Percentiles rank a stretch among this genome's conserved stretches.
phyloP scores from a whole-genome alignment of 2,329 filamentous ascomycete genomes.

The Venturia aucupariae region DNA sequence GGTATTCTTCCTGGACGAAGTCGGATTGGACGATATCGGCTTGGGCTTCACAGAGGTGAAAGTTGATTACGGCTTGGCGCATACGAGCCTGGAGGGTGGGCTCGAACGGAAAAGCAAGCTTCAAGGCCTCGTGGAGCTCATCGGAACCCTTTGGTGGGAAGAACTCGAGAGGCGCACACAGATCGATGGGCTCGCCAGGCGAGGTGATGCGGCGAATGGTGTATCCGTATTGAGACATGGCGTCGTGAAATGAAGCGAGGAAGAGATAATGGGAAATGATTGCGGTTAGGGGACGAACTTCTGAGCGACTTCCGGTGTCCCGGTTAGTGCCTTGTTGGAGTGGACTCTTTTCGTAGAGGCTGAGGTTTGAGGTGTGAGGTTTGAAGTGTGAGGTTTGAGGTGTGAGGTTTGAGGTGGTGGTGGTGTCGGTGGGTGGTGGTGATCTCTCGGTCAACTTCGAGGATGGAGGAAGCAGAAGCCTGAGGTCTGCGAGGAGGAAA shows the following conservation, averaged over 20 bases:
- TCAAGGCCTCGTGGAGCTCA: conserved; percentile 30
- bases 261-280: neutral
- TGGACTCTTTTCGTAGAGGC: neutral
- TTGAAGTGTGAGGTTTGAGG: too few species aligned
- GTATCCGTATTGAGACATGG: conserved; percentile 6
- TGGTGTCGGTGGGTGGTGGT: too few species aligned
- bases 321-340: neutral
- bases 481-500: neutral
- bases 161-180: conserved; percentile 10
- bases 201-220: conserved; percentile 1
- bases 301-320: neutral
- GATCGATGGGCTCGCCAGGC: conserved; percentile 8
- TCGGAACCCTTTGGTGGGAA: conserved; percentile 21
- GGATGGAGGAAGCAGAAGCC: neutral
- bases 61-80: conserved; percentile 31
- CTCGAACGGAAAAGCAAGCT: conserved; percentile 25
- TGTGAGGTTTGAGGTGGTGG: too few species aligned
- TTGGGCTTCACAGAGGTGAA: conserved; percentile 27
- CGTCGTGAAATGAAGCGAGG: neutral
- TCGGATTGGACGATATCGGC: conserved; percentile 18
- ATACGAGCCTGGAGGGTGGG: conserved; percentile 30
- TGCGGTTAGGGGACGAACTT: neutral
- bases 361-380: neutral
- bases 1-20: conserved; percentile 8
- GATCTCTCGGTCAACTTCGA: too few species aligned